Percentiles rank a stretch among this genome's conserved stretches.
Evolutionary conservation across 768 basidiomycete genomes (phyloP).

Genomic region (Phanerodontia chrysosporium): DNA sequence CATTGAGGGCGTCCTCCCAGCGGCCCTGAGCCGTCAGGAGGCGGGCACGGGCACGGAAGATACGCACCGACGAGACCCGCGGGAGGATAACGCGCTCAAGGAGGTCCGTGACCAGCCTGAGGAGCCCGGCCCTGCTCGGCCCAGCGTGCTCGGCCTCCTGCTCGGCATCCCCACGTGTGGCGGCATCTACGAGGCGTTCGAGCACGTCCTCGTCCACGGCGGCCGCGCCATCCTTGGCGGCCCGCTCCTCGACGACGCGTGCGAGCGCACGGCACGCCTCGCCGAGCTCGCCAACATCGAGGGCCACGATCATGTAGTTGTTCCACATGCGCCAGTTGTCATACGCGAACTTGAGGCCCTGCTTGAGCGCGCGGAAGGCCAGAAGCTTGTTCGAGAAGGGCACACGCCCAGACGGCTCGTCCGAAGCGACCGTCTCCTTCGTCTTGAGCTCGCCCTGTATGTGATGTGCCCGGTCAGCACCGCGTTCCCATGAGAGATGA

Average conservation of each 20-base stretch:
- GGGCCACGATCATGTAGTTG: slow-evolving; percentile 91
- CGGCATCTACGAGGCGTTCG: slow-evolving; percentile 84
- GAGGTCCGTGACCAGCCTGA: slow-evolving; percentile 62
- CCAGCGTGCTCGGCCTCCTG: slow-evolving; percentile 16
- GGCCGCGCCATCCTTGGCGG: slow-evolving; percentile 42
- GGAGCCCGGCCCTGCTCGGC: slow-evolving; percentile 40
- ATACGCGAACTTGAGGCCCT: slow-evolving; percentile 79
- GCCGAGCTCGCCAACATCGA: slow-evolving; percentile 89
- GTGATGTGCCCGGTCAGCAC: background rate
- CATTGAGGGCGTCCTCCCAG: slow-evolving; percentile 77
- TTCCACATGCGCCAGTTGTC: slow-evolving; percentile 98
- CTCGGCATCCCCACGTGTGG: slow-evolving; percentile 50
- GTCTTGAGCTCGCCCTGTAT: slow-evolving; percentile 1
- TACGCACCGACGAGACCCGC: slow-evolving; percentile 68
- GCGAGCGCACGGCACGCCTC: slow-evolving; percentile 83
- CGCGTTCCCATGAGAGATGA: background rate
- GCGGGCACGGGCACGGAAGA: slow-evolving; percentile 84
- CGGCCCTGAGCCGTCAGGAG: slow-evolving; percentile 67
- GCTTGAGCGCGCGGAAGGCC: slow-evolving; percentile 89
- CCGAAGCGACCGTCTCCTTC: slow-evolving; percentile 4
- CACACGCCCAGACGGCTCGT: slow-evolving; percentile 29
- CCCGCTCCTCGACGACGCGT: slow-evolving; percentile 78
- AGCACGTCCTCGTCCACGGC: slow-evolving; percentile 84
- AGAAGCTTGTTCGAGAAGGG: slow-evolving; percentile 76
- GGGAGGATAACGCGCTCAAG: slow-evolving; percentile 80